phyloP scores from a whole-genome alignment of 306 rosid species.

The Malus sieversii region DNA sequence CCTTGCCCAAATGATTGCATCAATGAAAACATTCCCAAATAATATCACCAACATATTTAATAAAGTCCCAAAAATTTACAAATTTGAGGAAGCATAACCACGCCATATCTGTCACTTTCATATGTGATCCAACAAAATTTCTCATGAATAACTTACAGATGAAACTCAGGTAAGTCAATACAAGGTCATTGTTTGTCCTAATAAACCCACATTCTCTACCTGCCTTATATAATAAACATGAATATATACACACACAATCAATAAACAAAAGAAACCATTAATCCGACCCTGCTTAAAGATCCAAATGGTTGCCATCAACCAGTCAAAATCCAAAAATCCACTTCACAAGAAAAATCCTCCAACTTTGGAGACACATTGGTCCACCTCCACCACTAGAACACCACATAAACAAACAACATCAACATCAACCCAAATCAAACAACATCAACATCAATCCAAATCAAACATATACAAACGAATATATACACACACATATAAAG shows the following conservation, averaged over 20 bases:
- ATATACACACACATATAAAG: neutral
- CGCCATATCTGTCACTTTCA: neutral
- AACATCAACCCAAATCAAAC: neutral
- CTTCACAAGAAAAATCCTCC: neutral
- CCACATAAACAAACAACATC: neutral
- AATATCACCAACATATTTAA: neutral
- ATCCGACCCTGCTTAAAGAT: neutral
- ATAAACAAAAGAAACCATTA: neutral
- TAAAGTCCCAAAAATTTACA: neutral
- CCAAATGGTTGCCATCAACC: neutral
- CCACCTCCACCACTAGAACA: neutral
- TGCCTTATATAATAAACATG: neutral
- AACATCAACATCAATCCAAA: neutral
- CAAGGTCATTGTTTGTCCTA: neutral
- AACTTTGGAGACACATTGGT: conserved; percentile 8
- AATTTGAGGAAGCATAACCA: neutral
- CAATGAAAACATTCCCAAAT: neutral
- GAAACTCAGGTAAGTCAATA: neutral
- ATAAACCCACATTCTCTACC: neutral
- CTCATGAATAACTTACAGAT: neutral
- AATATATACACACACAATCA: neutral
- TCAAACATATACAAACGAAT: neutral
- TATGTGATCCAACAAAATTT: neutral
- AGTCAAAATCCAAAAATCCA: neutral
- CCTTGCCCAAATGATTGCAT: neutral